Evolutionary conservation across 176 grass and related monocot genomes (phyloP).

Genomic region (Saccharum officinarum): DNA sequence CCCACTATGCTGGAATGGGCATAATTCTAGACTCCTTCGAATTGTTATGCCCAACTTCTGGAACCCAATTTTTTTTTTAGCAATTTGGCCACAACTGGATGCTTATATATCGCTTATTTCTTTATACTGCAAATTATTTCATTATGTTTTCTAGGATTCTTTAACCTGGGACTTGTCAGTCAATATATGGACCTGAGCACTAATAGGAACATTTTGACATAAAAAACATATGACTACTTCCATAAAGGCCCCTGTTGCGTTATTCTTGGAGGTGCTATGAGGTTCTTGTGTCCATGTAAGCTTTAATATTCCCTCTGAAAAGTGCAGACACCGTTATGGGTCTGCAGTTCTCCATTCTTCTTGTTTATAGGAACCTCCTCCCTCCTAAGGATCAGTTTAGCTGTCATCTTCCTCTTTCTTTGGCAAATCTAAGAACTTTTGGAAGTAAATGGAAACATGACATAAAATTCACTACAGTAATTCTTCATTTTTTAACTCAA

Average conservation of each 20-base stretch:
- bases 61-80: neutral
- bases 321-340: neutral
- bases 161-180: constrained; percentile 2
- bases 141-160: neutral
- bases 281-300: neutral
- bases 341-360: neutral
- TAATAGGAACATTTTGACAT: neutral
- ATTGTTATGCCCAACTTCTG: neutral
- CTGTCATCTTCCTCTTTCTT: neutral
- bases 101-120: neutral
- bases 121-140: neutral
- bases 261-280: neutral
- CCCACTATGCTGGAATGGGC: neutral
- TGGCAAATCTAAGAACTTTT: neutral
- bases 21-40: constrained; percentile 17
- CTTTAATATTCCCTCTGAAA: neutral
- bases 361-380: neutral
- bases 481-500: neutral
- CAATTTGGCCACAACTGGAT: constrained; percentile 4
- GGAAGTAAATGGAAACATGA: neutral
- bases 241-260: neutral
- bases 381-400: neutral
- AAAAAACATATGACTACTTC: neutral
- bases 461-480: neutral
- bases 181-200: neutral